A percentile compares a stretch with the other conserved stretches of the same genome.
Evolutionary conservation across 352 stramenopile genomes (phyloP).

Genomic region (Aphanomyces stellatus): DNA sequence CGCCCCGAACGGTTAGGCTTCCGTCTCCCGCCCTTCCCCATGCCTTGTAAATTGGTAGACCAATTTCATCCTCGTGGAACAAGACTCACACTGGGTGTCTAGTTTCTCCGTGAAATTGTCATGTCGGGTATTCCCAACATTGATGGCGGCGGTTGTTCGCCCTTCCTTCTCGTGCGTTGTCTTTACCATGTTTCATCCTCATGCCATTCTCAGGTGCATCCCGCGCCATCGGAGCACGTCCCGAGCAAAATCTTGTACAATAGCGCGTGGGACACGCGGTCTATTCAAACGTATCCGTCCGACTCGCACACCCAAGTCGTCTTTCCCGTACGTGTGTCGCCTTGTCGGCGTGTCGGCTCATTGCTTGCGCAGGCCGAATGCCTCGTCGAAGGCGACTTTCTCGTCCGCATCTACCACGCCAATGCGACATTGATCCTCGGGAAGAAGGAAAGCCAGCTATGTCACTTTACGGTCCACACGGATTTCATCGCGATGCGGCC

Average conservation of each 20-base stretch:
- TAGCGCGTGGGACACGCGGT: slow-evolving; percentile 53
- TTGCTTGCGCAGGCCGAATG: slow-evolving; percentile 39
- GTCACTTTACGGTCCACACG: slow-evolving; percentile 80
- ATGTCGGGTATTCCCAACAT: slow-evolving; percentile 73
- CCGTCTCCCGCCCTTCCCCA: background rate
- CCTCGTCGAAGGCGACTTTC: slow-evolving; percentile 56
- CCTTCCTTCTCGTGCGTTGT: slow-evolving; percentile 31
- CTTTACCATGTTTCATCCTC: background rate
- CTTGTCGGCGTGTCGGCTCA: no score
- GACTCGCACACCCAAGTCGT: slow-evolving; percentile 43
- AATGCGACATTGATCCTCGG: slow-evolving; percentile 61
- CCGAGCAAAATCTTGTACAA: slow-evolving; percentile 55
- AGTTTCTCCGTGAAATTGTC: slow-evolving; percentile 43
- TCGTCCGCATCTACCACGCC: slow-evolving; percentile 67
- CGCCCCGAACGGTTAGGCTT: background rate
- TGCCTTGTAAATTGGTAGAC: background rate
- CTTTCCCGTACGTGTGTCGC: slow-evolving; percentile 34
- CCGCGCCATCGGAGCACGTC: slow-evolving; percentile 49
- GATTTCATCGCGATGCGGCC: slow-evolving; percentile 42
- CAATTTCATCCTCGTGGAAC: background rate
- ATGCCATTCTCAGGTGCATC: slow-evolving; percentile 31
- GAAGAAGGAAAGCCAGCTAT: slow-evolving; percentile 78
- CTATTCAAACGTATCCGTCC: slow-evolving; percentile 51
- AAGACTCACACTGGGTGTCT: no score
- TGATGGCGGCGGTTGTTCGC: slow-evolving; percentile 52